Evolutionary conservation across 352 stramenopile species (phyloP).

Genomic region (Pythium brassicae): DNA sequence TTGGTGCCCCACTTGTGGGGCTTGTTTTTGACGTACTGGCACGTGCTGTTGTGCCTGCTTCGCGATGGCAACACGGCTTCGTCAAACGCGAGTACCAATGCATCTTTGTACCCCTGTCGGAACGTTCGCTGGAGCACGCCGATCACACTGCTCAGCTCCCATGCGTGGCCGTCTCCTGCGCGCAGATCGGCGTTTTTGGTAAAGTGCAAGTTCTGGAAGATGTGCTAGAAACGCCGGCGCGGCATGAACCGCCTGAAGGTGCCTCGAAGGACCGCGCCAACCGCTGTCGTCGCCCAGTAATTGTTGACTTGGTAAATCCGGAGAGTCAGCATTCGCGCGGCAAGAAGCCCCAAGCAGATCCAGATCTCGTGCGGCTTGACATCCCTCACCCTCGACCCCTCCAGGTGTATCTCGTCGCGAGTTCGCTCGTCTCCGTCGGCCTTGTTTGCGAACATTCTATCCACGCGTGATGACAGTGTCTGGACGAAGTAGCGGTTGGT

Average conservation of each 20-base stretch:
- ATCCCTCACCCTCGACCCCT: neutral
- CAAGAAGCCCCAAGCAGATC: neutral
- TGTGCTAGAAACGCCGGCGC: neutral
- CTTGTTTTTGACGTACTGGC: slow-evolving; percentile 12
- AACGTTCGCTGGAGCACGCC: neutral
- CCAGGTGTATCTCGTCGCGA: no score
- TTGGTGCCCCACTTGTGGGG: slow-evolving; percentile 17
- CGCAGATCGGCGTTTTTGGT: neutral
- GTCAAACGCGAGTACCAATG: neutral
- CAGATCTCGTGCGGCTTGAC: slow-evolving; percentile 2
- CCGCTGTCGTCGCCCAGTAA: neutral
- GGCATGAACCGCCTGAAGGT: neutral
- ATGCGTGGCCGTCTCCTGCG: neutral
- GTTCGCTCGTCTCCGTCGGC: no score
- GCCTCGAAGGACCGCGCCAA: neutral
- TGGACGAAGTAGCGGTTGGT: no score
- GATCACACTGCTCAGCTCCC: neutral
- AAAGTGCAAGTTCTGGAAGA: neutral
- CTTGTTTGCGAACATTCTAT: no score
- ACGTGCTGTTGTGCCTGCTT: slow-evolving; percentile 6
- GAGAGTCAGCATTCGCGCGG: slow-evolving; percentile 1
- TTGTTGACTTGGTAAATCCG: neutral
- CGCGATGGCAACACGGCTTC: slow-evolving; percentile 5
- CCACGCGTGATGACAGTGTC: no score
- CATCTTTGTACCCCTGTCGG: neutral